Percentiles rank a stretch among this genome's conserved stretches.
Evolutionary conservation across 345 rosid species (phyloP).

Genomic region (Durio zibethinus): DNA sequence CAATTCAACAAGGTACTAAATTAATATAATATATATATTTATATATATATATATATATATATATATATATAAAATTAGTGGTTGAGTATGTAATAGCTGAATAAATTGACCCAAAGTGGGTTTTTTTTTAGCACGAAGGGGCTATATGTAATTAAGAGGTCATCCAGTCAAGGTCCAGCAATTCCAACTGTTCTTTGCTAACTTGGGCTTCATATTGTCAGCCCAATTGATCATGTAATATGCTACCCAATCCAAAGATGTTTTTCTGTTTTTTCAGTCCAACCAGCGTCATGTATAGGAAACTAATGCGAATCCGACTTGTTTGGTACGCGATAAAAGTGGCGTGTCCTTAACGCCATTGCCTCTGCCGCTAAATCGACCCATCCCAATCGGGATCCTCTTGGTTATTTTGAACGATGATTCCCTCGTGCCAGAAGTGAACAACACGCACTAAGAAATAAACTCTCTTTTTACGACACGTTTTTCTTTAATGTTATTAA

Average conservation of each 20-base stretch:
- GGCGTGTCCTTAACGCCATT: background rate
- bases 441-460: background rate
- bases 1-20: too few species aligned
- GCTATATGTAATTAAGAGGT: background rate
- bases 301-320: background rate
- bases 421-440: background rate
- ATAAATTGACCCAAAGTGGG: too few species aligned
- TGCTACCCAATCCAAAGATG: background rate
- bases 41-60: too few species aligned
- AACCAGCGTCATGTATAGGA: background rate
- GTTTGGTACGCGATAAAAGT: background rate
- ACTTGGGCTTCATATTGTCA: background rate
- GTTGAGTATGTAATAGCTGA: too few species aligned
- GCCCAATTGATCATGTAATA: background rate
- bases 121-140: too few species aligned
- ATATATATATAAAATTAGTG: too few species aligned
- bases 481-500: too few species aligned
- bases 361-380: background rate
- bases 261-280: too few species aligned
- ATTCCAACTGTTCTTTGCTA: background rate
- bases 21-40: too few species aligned
- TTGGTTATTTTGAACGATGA: background rate
- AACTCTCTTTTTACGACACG: background rate
- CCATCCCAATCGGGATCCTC: background rate
- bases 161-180: background rate